Percentiles rank a stretch among this genome's conserved stretches.
These are phyloP conservation scores for Boletus austroedulis DNA, from an alignment of 1,284 basidiomycete genomes.

Conservation along the genomic window DNA sequence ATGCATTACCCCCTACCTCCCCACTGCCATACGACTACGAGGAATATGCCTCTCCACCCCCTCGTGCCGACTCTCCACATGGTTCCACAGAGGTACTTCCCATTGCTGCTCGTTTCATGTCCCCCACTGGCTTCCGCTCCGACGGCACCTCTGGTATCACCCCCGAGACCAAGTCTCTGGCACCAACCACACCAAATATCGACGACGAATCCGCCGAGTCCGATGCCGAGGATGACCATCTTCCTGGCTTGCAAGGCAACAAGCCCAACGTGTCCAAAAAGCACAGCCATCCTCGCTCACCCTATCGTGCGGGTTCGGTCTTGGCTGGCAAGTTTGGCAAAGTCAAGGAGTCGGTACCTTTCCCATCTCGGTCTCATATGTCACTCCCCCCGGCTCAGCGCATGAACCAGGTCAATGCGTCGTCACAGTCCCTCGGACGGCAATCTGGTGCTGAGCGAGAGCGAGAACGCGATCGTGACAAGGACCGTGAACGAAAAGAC, in stretches of 20 bases:
- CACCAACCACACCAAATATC: constrained; percentile 50
- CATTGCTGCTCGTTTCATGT: constrained; percentile 90
- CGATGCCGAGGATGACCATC: constrained; percentile 61
- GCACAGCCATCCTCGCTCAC: constrained; percentile 70
- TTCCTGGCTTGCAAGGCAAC: constrained; percentile 45
- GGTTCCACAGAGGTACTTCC: constrained; percentile 76
- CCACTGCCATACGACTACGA: constrained; percentile 63
- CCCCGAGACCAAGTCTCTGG: constrained; percentile 44
- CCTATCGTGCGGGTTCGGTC: constrained; percentile 59
- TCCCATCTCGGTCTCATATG: constrained; percentile 75
- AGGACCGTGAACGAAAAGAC: constrained; percentile 51
- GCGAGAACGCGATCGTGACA: constrained; percentile 50
- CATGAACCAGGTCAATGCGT: constrained; percentile 49
- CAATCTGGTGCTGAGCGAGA: constrained; percentile 56
- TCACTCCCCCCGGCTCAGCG: constrained; percentile 70
- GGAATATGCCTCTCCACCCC: constrained; percentile 42
- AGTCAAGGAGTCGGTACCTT: constrained; percentile 51
- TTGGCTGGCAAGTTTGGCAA: constrained; percentile 40
- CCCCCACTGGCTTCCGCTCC: constrained; percentile 58
- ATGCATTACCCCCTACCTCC: constrained; percentile 49
- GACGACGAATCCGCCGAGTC: constrained; percentile 71
- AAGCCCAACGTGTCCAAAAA: constrained; percentile 45
- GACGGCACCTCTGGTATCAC: constrained; percentile 42
- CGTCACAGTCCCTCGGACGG: constrained; percentile 66
- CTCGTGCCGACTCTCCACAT: constrained; percentile 54